Percentiles rank a stretch among this genome's conserved stretches.
These are phyloP conservation scores for Glycine latifolia DNA, from an alignment of 306 rosid species.

Conservation along the genomic window DNA sequence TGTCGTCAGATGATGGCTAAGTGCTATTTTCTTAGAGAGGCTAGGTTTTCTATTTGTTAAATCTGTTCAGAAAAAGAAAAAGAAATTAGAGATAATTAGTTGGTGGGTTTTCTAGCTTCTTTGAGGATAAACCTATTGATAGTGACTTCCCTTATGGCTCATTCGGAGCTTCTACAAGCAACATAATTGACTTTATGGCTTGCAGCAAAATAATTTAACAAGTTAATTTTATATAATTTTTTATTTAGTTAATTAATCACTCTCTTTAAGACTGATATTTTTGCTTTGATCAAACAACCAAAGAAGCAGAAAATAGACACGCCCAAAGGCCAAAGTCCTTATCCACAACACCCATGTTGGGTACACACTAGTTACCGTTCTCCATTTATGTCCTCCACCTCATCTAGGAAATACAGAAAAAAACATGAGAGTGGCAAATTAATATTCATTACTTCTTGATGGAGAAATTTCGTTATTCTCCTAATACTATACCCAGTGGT, in stretches of 20 bases:
- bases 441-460: constrained; percentile 4
- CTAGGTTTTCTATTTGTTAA: not conserved
- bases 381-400: not conserved
- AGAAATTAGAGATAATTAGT: not conserved
- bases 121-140: constrained; percentile 21
- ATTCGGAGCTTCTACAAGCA: too few species aligned
- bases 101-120: constrained; percentile 17
- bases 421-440: too few species aligned
- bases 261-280: not conserved
- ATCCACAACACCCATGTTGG: not conserved
- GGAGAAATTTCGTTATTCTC: not conserved
- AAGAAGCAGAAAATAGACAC: not conserved
- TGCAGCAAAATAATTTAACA: not conserved
- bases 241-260: not conserved
- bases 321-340: not conserved
- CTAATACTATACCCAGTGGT: not conserved
- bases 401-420: not conserved
- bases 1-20: not conserved
- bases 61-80: not conserved
- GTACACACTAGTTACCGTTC: too few species aligned
- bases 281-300: too few species aligned
- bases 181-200: constrained; percentile 5
- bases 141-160: constrained; percentile 25
- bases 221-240: not conserved
- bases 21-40: not conserved